Percentiles rank a stretch among this genome's conserved stretches.
phyloP scores from a whole-genome alignment of 1,139 yeast genomes.

The Kodamaea plutei region DNA sequence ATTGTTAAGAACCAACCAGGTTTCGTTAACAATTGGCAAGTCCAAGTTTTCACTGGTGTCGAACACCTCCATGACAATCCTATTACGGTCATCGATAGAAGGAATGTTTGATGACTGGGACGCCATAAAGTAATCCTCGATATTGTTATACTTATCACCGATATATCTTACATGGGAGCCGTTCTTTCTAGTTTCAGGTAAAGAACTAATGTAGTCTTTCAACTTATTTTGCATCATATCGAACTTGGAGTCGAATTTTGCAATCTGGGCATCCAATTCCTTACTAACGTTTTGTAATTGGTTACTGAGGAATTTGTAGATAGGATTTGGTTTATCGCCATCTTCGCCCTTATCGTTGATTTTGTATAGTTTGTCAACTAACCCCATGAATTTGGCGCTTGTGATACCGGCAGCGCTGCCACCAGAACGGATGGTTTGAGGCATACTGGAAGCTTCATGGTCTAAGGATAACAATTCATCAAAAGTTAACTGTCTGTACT shows the following conservation, averaged over 20 bases:
- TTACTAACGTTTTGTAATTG: slow-evolving; percentile 32
- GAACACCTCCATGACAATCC: slow-evolving; percentile 31
- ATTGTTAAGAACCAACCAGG: slow-evolving; percentile 42
- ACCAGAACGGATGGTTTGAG: slow-evolving; percentile 6
- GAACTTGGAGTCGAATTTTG: slow-evolving; percentile 28
- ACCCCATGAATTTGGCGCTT: slow-evolving; percentile 43
- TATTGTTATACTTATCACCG: slow-evolving; percentile 40
- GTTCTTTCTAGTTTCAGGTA: slow-evolving; percentile 28
- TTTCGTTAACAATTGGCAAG: slow-evolving; percentile 40
- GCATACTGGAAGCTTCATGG: slow-evolving; percentile 23
- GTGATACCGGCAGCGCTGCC: slow-evolving; percentile 6
- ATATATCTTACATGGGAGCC: slow-evolving; percentile 50
- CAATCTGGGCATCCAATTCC: slow-evolving; percentile 35
- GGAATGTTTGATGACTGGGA: slow-evolving; percentile 25
- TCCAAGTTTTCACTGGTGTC: slow-evolving; percentile 41
- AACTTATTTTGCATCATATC: slow-evolving; percentile 42
- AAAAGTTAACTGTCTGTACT: slow-evolving; percentile 64
- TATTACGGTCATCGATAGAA: slow-evolving; percentile 24
- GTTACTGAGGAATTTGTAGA: slow-evolving; percentile 49
- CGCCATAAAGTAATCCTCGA: slow-evolving; percentile 33
- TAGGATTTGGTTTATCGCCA: slow-evolving; percentile 61
- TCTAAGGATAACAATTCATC: slow-evolving; percentile 47
- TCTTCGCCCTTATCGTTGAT: slow-evolving; percentile 8
- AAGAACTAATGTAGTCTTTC: slow-evolving; percentile 32
- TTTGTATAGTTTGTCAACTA: slow-evolving; percentile 51